These are phyloP conservation scores for Tardiomyces digboiensis DNA, from an alignment of 1,139 yeast species.

Conservation along the genomic window DNA sequence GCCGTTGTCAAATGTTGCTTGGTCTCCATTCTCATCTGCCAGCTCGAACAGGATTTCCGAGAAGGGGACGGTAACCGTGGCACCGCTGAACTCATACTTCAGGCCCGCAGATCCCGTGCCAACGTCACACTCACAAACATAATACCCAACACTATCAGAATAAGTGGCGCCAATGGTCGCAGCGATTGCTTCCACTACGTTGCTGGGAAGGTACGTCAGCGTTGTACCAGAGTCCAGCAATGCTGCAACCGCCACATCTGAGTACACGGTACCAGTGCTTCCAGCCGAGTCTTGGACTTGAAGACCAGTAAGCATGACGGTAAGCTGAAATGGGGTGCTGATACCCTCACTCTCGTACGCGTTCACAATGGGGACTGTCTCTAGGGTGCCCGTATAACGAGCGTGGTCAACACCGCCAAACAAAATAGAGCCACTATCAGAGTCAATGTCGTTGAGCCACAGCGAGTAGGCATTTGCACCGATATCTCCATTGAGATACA, in stretches of 20 bases:
- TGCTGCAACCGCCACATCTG: constrained; percentile 26
- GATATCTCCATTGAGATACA: constrained; percentile 34
- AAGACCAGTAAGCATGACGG: constrained; percentile 9
- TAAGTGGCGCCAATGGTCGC: constrained; percentile 8
- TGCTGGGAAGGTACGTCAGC: constrained; percentile 39
- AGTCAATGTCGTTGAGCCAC: constrained; percentile 34
- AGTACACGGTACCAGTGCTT: constrained; percentile 9
- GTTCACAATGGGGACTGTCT: constrained; percentile 16
- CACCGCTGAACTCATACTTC: constrained; percentile 42
- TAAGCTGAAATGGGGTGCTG: constrained; percentile 6
- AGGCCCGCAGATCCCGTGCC: constrained; percentile 15
- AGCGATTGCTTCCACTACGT: constrained; percentile 26
- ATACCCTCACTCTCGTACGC: neutral
- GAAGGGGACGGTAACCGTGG: constrained; percentile 35
- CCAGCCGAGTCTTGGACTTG: constrained; percentile 4
- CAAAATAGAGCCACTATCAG: constrained; percentile 39
- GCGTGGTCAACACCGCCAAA: constrained; percentile 55
- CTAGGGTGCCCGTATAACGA: constrained; percentile 40
- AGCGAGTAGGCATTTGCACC: constrained; percentile 43
- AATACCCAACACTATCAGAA: constrained; percentile 15
- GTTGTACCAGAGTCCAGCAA: constrained; percentile 62
- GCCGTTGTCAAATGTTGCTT: constrained; percentile 14
- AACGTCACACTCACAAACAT: constrained; percentile 12
- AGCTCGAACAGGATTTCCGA: constrained; percentile 21
- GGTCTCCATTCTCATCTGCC: constrained; percentile 7